A percentile compares a stretch with the other conserved stretches of the same genome.
phyloP scores from a whole-genome alignment of 257 asterid genomes.

The Ilex asprella region DNA sequence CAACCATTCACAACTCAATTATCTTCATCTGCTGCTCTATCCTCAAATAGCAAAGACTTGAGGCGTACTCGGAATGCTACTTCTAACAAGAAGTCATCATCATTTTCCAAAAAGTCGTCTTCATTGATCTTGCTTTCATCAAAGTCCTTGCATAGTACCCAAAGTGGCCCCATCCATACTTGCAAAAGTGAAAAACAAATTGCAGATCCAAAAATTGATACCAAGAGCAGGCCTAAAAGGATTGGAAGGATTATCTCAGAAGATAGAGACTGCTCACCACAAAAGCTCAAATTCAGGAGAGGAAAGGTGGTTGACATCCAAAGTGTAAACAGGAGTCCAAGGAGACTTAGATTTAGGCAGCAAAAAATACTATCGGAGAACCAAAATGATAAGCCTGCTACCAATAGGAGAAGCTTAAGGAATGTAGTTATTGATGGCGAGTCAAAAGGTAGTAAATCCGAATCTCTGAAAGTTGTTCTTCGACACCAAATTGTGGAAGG shows the following conservation, averaged over 20 bases:
- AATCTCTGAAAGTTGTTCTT: constrained; percentile 10
- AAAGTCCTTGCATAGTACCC: too few species aligned
- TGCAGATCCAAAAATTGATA: too few species aligned
- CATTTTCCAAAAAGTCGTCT: too few species aligned
- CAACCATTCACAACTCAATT: too few species aligned
- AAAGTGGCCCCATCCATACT: too few species aligned
- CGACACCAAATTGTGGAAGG: constrained; percentile 4
- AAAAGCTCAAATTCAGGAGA: constrained; percentile 10
- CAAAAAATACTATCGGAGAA: constrained; percentile 3
- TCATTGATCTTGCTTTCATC: too few species aligned
- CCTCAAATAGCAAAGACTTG: too few species aligned
- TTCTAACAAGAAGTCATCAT: too few species aligned
- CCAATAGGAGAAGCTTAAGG: constrained; percentile 10
- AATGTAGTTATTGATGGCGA: constrained; percentile 8
- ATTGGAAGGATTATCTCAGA: not conserved
- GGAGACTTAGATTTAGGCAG: constrained; percentile 14
- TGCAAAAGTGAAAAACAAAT: too few species aligned
- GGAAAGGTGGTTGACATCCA: constrained; percentile 1
- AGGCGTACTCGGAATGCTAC: too few species aligned
- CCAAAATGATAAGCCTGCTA: constrained; percentile 9
- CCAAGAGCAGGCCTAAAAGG: not conserved
- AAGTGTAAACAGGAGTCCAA: not conserved
- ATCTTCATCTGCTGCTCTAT: too few species aligned
- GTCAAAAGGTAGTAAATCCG: constrained; percentile 1
- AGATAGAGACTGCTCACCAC: constrained; percentile 15